Evolutionary conservation across 2,329 filamentous ascomycete species (phyloP).

Genomic region (Penicillium hesseltinei): DNA sequence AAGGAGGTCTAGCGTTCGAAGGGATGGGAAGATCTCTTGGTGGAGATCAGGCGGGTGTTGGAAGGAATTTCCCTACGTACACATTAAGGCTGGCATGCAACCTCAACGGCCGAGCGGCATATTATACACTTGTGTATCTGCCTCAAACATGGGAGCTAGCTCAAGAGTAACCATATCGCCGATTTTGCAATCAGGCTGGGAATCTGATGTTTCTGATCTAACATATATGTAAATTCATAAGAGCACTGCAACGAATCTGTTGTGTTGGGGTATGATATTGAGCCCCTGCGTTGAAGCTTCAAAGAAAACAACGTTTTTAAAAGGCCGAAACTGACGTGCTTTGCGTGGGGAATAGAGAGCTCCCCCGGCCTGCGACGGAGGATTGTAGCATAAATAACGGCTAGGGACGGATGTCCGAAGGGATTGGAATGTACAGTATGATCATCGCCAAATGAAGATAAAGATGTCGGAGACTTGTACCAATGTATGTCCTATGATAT

Average conservation of each 20-base stretch:
- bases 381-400: slow-evolving; percentile 12
- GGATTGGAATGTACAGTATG: slow-evolving; percentile 21
- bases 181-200: slow-evolving; percentile 5
- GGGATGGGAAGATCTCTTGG: slow-evolving; percentile 12
- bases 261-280: neutral
- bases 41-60: slow-evolving; percentile 14
- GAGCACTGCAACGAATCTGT: neutral
- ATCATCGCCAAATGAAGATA: neutral
- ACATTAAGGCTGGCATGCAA: slow-evolving; percentile 13
- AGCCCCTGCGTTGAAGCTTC: slow-evolving; percentile 2
- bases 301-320: neutral
- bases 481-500: slow-evolving; percentile 7
- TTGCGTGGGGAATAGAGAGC: slow-evolving; percentile 17
- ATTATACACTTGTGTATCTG: neutral
- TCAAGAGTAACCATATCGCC: neutral
- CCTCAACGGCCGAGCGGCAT: neutral
- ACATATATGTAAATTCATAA: neutral
- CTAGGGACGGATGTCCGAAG: slow-evolving; percentile 16
- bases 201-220: neutral
- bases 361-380: slow-evolving; percentile 5
- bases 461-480: slow-evolving; percentile 2
- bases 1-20: slow-evolving; percentile 9
- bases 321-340: slow-evolving; percentile 19
- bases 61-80: slow-evolving; percentile 16
- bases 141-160: neutral